Percentiles rank a stretch among this genome's conserved stretches.
Conservation (phyloP, 1,139 yeast genomes). For the Candida dubliniensis region DNA sequence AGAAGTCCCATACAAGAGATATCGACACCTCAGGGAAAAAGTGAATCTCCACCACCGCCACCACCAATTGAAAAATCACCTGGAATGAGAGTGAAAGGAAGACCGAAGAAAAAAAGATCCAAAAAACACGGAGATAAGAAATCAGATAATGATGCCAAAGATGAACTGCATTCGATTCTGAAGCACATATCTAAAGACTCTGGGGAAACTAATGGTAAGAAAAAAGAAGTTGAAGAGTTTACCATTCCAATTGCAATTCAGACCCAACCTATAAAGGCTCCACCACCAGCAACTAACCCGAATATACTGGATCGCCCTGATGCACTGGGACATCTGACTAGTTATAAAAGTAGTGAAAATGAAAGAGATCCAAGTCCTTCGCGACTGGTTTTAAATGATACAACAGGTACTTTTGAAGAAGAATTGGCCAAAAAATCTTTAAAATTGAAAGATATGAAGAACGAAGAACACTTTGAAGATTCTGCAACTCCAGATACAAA, state of each 20-base stretch:
- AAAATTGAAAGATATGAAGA: slow-evolving; percentile 1
- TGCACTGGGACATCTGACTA: too few relatives aligned
- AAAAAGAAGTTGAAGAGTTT: slow-evolving; percentile 2
- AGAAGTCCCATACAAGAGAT: slow-evolving; percentile 6
- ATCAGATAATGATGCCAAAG: neutral
- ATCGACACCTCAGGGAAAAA: neutral
- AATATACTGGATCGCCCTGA: neutral
- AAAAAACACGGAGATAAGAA: slow-evolving; percentile 1
- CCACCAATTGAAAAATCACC: slow-evolving; percentile 17
- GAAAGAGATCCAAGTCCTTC: slow-evolving; percentile 8
- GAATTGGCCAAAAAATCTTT: neutral
- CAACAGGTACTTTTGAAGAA: slow-evolving; percentile 4
- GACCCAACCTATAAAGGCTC: neutral
- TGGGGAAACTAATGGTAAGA: neutral
- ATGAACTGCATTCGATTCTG: neutral
- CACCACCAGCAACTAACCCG: neutral
- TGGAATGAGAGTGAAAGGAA: slow-evolving; percentile 14
- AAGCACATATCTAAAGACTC: neutral
- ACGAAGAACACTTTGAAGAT: neutral
- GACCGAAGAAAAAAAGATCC: slow-evolving; percentile 9
- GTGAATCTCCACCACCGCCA: slow-evolving; percentile 12
- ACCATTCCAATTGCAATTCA: slow-evolving; percentile 5
- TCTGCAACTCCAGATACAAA: neutral
- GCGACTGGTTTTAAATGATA: slow-evolving; percentile 6
- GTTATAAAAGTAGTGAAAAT: neutral